phyloP scores from a whole-genome alignment of 129 eudicot genomes.

The Helianthus annuus region DNA sequence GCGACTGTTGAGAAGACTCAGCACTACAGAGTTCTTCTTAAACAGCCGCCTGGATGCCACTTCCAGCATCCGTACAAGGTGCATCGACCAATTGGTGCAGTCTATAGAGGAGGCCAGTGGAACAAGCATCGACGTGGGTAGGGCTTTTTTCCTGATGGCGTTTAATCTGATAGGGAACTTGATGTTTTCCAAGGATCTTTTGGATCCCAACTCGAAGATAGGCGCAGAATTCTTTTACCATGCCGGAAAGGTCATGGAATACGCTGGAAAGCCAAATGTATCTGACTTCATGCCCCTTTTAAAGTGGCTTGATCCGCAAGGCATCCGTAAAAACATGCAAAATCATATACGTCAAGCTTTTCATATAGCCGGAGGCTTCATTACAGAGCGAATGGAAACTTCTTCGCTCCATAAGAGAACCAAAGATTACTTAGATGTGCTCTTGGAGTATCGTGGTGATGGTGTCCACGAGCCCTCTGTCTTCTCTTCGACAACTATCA shows the following conservation, averaged over 20 bases:
- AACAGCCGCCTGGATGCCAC: conserved; percentile 50
- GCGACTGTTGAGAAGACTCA: conserved; percentile 56
- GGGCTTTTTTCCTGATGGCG: conserved; percentile 61
- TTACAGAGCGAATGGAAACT: conserved; percentile 44
- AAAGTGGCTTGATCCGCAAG: conserved; percentile 59
- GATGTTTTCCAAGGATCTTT: conserved; percentile 59
- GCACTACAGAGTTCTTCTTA: conserved; percentile 56
- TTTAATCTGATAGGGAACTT: conserved; percentile 60
- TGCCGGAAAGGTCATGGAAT: conserved; percentile 58
- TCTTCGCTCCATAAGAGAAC: neutral
- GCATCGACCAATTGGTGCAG: conserved; percentile 51
- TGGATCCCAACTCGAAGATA: conserved; percentile 49
- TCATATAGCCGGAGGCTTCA: conserved; percentile 52
- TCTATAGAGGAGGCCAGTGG: conserved; percentile 40
- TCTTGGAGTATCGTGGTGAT: conserved; percentile 53
- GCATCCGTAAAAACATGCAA: conserved; percentile 56
- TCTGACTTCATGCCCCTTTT: conserved; percentile 59
- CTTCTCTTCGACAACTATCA: conserved; percentile 51
- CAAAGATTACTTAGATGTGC: conserved; percentile 66
- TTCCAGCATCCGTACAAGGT: conserved; percentile 38
- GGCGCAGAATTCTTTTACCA: conserved; percentile 61
- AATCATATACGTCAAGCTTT: conserved; percentile 54
- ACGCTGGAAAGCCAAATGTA: conserved; percentile 61
- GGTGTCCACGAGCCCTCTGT: conserved; percentile 38
- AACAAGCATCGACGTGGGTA: conserved; percentile 46